Evolutionary conservation across 108 stramenopile genomes (phyloP).

Genomic region (Conticribra guillardii): DNA sequence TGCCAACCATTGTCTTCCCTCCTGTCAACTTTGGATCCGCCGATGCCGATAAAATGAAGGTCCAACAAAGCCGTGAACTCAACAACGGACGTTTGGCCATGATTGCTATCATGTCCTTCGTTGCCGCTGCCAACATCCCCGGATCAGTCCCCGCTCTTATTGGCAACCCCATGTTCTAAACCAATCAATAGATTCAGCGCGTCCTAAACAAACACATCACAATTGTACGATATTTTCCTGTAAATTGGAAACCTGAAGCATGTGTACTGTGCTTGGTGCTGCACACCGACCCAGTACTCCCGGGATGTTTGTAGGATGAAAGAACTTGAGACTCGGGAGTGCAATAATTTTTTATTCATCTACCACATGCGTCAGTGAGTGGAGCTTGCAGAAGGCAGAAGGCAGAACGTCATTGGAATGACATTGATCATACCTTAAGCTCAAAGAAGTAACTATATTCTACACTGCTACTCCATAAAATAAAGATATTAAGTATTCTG

Average conservation of each 20-base stretch:
- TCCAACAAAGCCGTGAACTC: slow-evolving; percentile 32
- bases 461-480: too few species aligned
- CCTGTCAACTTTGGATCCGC: slow-evolving; percentile 18
- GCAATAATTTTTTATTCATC: too few species aligned
- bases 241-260: not conserved
- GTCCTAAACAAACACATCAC: not conserved
- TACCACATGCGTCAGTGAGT: too few species aligned
- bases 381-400: too few species aligned
- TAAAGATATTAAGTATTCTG: too few species aligned
- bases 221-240: not conserved
- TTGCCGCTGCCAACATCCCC: slow-evolving; percentile 67
- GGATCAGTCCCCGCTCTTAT: slow-evolving; percentile 72
- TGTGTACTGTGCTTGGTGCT: not conserved
- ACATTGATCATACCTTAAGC: too few species aligned
- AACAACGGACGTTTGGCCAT: slow-evolving; percentile 71
- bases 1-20: slow-evolving; percentile 42
- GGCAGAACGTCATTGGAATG: too few species aligned
- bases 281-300: too few species aligned
- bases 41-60: slow-evolving; percentile 35
- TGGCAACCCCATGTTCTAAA: slow-evolving; percentile 63
- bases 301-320: too few species aligned
- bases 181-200: not conserved
- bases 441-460: too few species aligned
- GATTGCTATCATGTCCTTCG: slow-evolving; percentile 84
- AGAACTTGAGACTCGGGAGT: too few species aligned